Percentiles rank a stretch among this genome's conserved stretches.
Conservation (phyloP, 2,329 filamentous ascomycete genomes). For the Claviceps capensis region DNA sequence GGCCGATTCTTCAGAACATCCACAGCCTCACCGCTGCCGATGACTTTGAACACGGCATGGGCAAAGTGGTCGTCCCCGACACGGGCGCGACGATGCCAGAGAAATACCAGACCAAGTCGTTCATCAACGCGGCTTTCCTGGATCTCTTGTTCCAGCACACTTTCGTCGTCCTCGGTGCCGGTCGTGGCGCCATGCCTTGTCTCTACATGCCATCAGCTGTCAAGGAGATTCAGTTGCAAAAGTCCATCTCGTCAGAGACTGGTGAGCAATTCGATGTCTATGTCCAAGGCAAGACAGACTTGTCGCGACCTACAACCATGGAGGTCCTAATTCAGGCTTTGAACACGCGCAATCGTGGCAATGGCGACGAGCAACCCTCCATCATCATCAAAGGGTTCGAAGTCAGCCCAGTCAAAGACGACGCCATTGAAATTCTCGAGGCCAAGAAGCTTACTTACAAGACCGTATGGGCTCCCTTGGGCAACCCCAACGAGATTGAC, state of each 20-base stretch:
- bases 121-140: conserved; percentile 32
- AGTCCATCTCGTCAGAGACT: background rate
- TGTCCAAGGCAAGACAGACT: background rate
- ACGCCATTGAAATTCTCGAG: conserved; percentile 1
- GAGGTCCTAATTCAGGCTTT: conserved; percentile 6
- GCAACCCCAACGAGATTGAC: background rate
- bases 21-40: background rate
- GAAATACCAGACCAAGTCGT: conserved; percentile 26
- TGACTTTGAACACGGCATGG: background rate
- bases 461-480: background rate
- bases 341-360: conserved; percentile 9
- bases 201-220: conserved; percentile 24
- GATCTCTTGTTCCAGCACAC: conserved; percentile 30
- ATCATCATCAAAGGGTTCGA: conserved; percentile 23
- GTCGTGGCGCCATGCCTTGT: conserved; percentile 14
- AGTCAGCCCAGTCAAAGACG: conserved; percentile 28
- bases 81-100: conserved; percentile 32
- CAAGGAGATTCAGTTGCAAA: conserved; percentile 14
- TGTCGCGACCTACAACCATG: background rate
- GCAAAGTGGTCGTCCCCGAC: conserved; percentile 19
- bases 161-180: conserved; percentile 24
- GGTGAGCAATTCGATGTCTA: background rate
- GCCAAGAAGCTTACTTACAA: background rate
- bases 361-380: conserved; percentile 13
- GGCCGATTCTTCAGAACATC: background rate